phyloP scores from a whole-genome alignment of 352 stramenopile species.

The Sclerospora graminicola region DNA sequence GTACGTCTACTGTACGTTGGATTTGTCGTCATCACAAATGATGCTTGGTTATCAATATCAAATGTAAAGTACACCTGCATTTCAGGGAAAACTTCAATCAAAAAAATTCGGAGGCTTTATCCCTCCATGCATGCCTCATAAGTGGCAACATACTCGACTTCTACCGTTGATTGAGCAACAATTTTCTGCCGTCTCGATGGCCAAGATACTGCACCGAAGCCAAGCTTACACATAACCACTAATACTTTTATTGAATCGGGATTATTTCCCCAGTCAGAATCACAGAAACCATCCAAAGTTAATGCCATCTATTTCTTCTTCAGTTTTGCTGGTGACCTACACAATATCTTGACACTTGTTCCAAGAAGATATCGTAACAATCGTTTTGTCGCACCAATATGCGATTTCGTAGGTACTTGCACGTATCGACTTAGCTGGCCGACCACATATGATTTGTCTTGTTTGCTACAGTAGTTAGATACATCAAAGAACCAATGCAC shows the following conservation, averaged over 20 bases:
- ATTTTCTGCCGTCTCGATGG: not conserved
- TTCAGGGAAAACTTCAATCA: too few relatives aligned
- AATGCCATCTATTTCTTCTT: too few relatives aligned
- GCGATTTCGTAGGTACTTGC: not conserved
- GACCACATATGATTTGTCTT: not conserved
- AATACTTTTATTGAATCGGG: not conserved
- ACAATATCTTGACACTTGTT: not conserved
- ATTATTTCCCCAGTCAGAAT: too few relatives aligned
- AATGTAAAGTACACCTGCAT: not conserved
- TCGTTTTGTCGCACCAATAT: not conserved
- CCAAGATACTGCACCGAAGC: not conserved
- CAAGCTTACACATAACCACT: not conserved
- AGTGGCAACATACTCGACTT: too few relatives aligned
- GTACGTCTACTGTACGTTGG: constrained; percentile 5
- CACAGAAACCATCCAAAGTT: not conserved
- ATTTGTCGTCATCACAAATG: not conserved
- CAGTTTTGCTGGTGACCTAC: not conserved
- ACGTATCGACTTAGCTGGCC: too few relatives aligned
- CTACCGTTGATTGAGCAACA: not conserved
- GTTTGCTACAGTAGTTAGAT: not conserved
- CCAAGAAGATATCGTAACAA: not conserved
- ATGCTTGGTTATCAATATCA: not conserved
- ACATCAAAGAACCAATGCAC: too few relatives aligned
- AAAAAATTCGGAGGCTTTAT: not conserved
- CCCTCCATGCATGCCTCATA: too few relatives aligned